Conservation (phyloP, 192 early-diverging fungal genomes). For the Linnemannia zychae region DNA sequence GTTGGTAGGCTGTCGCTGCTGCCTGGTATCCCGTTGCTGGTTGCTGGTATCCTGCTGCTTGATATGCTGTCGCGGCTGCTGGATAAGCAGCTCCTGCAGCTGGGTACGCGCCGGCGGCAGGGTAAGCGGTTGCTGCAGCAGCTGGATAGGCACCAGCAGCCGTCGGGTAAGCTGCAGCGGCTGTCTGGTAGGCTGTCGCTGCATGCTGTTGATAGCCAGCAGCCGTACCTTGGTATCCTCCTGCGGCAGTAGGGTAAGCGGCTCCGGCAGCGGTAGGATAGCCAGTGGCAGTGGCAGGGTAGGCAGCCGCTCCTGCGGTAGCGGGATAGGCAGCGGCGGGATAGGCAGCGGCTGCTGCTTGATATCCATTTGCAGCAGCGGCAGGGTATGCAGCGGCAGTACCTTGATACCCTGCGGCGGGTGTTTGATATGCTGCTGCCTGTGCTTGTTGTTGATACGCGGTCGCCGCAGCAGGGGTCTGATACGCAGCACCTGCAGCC, state of each 20-base stretch:
- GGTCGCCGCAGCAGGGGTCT: constrained; percentile 15
- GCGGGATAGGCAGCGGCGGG: constrained; percentile 14
- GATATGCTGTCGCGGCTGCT: constrained; percentile 15
- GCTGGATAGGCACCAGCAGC: constrained; percentile 31
- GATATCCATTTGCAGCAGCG: constrained; percentile 29
- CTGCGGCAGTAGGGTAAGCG: constrained; percentile 12
- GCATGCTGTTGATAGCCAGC: constrained; percentile 36
- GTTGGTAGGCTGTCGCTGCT: constrained; percentile 38
- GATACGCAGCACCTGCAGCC: constrained; percentile 10
- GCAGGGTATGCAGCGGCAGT: constrained; percentile 8
- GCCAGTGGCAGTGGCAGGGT: constrained; percentile 1
- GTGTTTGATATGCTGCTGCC: constrained; percentile 1
- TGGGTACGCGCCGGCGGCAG: constrained; percentile 21
- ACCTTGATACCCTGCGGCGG: constrained; percentile 27
- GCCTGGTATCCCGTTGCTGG: constrained; percentile 31
- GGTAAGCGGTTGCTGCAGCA: constrained; percentile 22
- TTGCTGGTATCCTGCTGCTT: constrained; percentile 27
- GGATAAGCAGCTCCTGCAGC: constrained; percentile 16
- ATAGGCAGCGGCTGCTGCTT: constrained; percentile 19
- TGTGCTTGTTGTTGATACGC: constrained; percentile 26
- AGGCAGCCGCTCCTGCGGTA: constrained; percentile 19
- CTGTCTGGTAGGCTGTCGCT: constrained; percentile 27
- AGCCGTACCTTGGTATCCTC: constrained; percentile 21
- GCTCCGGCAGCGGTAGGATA: not conserved
- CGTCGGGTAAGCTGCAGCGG: constrained; percentile 28